Percentiles rank a stretch among this genome's conserved stretches.
phyloP scores from a whole-genome alignment of 2,329 filamentous ascomycete species.

The Meredithiella fracta region DNA sequence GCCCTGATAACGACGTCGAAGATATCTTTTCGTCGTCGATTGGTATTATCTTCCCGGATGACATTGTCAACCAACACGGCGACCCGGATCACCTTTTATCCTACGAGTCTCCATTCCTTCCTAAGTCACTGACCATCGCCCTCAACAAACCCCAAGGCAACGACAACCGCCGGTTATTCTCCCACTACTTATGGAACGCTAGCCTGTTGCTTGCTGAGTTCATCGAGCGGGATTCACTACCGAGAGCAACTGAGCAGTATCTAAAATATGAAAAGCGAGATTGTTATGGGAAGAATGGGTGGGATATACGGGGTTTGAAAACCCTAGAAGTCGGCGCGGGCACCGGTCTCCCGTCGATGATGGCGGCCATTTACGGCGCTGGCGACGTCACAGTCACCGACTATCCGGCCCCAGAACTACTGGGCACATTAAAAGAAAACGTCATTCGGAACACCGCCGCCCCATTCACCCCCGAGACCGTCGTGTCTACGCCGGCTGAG shows the following conservation, averaged over 20 bases:
- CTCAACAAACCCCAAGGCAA: constrained; percentile 34
- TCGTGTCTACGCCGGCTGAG: constrained; percentile 10
- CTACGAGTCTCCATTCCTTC: constrained; percentile 39
- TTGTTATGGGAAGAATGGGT: constrained; percentile 17
- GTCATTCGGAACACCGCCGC: constrained; percentile 30
- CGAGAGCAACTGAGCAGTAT: background rate
- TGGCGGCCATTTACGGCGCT: constrained; percentile 33
- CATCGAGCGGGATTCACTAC: constrained; percentile 32
- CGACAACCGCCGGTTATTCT: constrained; percentile 43
- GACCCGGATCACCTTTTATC: constrained; percentile 40
- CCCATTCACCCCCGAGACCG: constrained; percentile 9
- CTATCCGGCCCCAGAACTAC: constrained; percentile 45
- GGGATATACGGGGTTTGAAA: constrained; percentile 33
- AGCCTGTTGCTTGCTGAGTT: constrained; percentile 38
- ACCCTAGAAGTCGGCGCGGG: constrained; percentile 54
- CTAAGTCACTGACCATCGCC: constrained; percentile 27
- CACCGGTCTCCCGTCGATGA: constrained; percentile 36
- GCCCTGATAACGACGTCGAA: constrained; percentile 30
- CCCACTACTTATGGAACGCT: constrained; percentile 61
- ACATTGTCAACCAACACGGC: constrained; percentile 49
- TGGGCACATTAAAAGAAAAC: constrained; percentile 43
- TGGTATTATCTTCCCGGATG: constrained; percentile 50
- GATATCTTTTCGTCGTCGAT: constrained; percentile 44
- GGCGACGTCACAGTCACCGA: constrained; percentile 43
- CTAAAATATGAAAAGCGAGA: background rate